phyloP scores from a whole-genome alignment of 495 filamentous ascomycete species.

The Pyrenula massariospora region DNA sequence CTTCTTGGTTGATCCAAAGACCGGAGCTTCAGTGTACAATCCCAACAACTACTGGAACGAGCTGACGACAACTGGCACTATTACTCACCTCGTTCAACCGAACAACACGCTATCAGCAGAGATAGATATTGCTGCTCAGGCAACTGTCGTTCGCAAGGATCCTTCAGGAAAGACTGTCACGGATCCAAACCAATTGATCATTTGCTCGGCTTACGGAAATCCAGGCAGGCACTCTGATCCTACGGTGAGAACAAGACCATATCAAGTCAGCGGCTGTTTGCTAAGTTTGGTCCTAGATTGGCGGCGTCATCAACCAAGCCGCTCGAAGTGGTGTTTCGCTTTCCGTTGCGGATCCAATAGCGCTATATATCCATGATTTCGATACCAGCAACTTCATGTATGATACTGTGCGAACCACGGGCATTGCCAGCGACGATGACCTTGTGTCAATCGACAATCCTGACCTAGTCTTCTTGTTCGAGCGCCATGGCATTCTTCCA shows the following conservation, averaged over 20 bases:
- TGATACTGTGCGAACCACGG: background rate
- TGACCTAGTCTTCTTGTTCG: background rate
- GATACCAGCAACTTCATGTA: constrained; percentile 4
- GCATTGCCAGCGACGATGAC: too few relatives aligned
- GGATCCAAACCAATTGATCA: constrained; percentile 5
- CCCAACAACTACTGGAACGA: constrained; percentile 6
- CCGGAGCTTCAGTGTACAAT: constrained; percentile 5
- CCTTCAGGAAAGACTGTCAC: constrained; percentile 1
- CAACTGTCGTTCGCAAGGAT: constrained; percentile 6
- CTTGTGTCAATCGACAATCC: background rate
- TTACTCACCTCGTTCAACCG: constrained; percentile 5
- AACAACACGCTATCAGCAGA: constrained; percentile 8
- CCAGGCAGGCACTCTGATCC: constrained; percentile 9
- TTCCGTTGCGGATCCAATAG: constrained; percentile 5
- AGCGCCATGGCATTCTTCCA: background rate
- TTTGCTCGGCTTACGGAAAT: constrained; percentile 8
- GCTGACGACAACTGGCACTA: constrained; percentile 3
- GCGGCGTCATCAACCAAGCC: constrained; percentile 2
- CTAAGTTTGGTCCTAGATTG: constrained; percentile 2
- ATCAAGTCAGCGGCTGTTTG: background rate
- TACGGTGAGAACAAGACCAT: constrained; percentile 1
- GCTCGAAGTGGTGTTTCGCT: background rate
- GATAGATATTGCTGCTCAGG: constrained; percentile 11
- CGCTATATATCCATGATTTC: constrained; percentile 6
- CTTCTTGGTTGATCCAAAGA: constrained; percentile 4